Evolutionary conservation across 176 grass and related monocot species (phyloP), one percentile per base, ranked within the genome.

Genomic region (Dendrocalamus sinicus): DNA sequence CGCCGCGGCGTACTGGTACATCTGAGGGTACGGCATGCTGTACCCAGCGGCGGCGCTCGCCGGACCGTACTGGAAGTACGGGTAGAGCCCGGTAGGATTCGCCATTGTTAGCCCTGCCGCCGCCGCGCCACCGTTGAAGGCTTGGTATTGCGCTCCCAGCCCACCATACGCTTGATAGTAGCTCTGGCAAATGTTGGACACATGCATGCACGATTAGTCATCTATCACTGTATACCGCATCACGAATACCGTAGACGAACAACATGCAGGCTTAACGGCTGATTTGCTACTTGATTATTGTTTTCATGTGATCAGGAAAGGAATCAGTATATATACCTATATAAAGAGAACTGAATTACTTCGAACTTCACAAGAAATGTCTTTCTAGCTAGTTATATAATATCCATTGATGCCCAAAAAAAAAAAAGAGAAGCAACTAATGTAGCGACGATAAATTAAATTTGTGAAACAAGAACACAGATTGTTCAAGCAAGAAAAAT

Each of bases 21-120:
- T n/a, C 68, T 83, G 75, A 16, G 89, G 89, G 81, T 88, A 88
- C 9, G 84, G 85, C 63, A 67, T 39, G 81, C 23, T 24, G 81
- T 87, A 84, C 2, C 43, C 85, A 6, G 60, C 17, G 0, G 17
- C 14, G 12, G 50, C 8, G 26, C 28, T 83, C 22, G 32, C 59
- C 1, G 75, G 60, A 6, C 0, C 63, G 75, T 87, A 87, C n/a
- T 69, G 80, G 76, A 63, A 80, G 70, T 80, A 88, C 61, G 89
- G 76, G 85, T 84, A 87, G 6, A 84, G 7, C 8, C 43, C 80
- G 4, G 68, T 24, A 47, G 68, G 22, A 50, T 68, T 73, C 0
- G 75, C 32, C 88, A 82, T 77, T 74, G n/a, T n/a, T n/a, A n/a
- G n/a, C n/a, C n/a, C n/a, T n/a, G 68, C 51, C 12, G 79, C n/a